Base-by-base conservation (phyloP, 495 filamentous ascomycete species). In the Neurospora sp. region DNA sequence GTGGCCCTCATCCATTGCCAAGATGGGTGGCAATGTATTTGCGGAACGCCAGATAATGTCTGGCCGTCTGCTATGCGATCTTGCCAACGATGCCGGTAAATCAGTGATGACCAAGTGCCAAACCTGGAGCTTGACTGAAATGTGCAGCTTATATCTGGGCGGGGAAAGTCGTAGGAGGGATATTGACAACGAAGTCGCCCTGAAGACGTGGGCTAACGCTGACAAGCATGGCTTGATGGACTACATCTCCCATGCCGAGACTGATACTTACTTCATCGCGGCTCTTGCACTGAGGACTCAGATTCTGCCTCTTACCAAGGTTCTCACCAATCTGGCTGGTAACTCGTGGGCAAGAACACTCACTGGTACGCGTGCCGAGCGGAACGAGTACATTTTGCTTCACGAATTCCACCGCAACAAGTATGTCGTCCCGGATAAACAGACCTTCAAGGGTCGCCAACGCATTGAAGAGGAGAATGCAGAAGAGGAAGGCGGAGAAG, bases 281-380 rank as follows among this genome's bases (percentile, higher is more conserved):
- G 96, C 96, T 7, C 82, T 99, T 72, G 93, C 94, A 5, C 78
- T 99, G 65, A 89, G 91, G 69, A 88, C 94, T 5, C 96, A 99
- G 81, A 93, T 98, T 86, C 86, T 99, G 42, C 92, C 96, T 37
- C 86, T 99, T 46, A 96, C 94, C 18, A 98, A 97, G 79, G 91
- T 97, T 46, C 86, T 99, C 72, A 99, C 96, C 20, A 98, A 99
- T 77, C 87, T 98, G 77, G 96, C 96, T 48, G 96, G 96, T 73
- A 99, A 99, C 80, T 98, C 96, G 12, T 99, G 96, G 96, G 96
- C 95, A 70, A 89, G 96, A 78, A 99, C 96, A 1, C 84, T 99
- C 16, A 97, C 92, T 68, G 96, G 96, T 77, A 99, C 96, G 16
- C 91, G 96, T 75, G 96, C 96, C 3, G 96, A 99, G 82, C 93